Evolutionary conservation across 2,329 filamentous ascomycete genomes (phyloP).

Genomic region (Epichloe hybrida): DNA sequence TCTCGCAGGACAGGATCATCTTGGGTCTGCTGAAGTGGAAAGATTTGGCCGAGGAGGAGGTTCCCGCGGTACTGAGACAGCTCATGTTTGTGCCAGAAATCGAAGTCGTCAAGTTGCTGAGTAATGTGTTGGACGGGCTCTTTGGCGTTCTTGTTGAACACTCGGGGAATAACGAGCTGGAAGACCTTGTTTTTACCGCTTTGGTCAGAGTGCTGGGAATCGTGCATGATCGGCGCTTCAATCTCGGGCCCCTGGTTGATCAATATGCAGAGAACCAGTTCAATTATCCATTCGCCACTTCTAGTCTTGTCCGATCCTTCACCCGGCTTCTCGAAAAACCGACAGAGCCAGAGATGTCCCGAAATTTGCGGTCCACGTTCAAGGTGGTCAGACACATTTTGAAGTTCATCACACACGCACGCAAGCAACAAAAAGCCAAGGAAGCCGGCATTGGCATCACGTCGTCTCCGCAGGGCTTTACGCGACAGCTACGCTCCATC

Average conservation of each 20-base stretch:
- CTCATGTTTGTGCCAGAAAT: slow-evolving; percentile 93
- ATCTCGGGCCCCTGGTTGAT: slow-evolving; percentile 79
- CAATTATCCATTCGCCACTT: slow-evolving; percentile 84
- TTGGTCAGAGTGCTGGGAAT: slow-evolving; percentile 84
- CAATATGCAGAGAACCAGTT: slow-evolving; percentile 80
- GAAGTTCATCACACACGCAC: slow-evolving; percentile 85
- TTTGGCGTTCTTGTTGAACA: slow-evolving; percentile 88
- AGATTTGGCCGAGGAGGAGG: slow-evolving; percentile 55
- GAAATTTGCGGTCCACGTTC: slow-evolving; percentile 78
- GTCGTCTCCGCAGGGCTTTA: slow-evolving; percentile 58
- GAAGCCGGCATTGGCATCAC: slow-evolving; percentile 79
- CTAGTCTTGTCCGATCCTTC: slow-evolving; percentile 78
- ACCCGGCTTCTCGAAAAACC: slow-evolving; percentile 71
- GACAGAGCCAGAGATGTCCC: slow-evolving; percentile 67
- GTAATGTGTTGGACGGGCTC: slow-evolving; percentile 77
- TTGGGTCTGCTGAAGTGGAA: slow-evolving; percentile 79
- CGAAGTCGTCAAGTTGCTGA: slow-evolving; percentile 88
- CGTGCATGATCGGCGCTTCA: slow-evolving; percentile 87
- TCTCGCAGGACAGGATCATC: slow-evolving; percentile 82
- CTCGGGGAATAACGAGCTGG: slow-evolving; percentile 80
- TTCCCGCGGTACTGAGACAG: slow-evolving; percentile 63
- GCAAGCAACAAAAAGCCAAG: slow-evolving; percentile 76
- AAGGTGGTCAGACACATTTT: slow-evolving; percentile 90
- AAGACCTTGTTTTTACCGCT: slow-evolving; percentile 83
- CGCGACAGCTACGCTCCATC: slow-evolving; percentile 68